phyloP scores from a whole-genome alignment of 1,284 basidiomycete genomes.

The Ceratobasidium sp. region DNA sequence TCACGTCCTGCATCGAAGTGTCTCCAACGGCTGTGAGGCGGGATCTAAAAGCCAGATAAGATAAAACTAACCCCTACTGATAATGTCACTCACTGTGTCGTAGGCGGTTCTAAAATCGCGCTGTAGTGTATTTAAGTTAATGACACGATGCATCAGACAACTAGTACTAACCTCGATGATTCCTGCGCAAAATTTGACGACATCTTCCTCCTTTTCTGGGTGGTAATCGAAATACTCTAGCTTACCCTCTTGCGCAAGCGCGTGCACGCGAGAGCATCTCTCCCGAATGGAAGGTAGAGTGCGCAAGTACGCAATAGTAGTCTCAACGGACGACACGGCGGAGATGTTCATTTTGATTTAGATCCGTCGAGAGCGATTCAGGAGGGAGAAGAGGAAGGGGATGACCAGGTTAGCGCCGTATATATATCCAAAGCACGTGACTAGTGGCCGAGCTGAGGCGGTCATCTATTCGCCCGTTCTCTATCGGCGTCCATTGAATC shows the following conservation, averaged over 20 bases:
- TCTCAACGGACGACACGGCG: not conserved
- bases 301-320: slow-evolving; percentile 76
- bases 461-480: slow-evolving; percentile 11
- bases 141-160: not conserved
- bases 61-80: not conserved
- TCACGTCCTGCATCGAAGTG: slow-evolving; percentile 80
- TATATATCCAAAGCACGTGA: slow-evolving; percentile 30
- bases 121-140: slow-evolving; percentile 58
- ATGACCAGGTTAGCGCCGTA: not conserved
- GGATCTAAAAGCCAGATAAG: slow-evolving; percentile 68
- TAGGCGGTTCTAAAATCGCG: slow-evolving; percentile 86
- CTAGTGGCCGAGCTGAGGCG: slow-evolving; percentile 1
- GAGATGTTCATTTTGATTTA: slow-evolving; percentile 25
- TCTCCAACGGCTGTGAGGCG: slow-evolving; percentile 91
- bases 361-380: slow-evolving; percentile 3
- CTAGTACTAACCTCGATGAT: slow-evolving; percentile 75
- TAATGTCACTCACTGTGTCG: slow-evolving; percentile 62
- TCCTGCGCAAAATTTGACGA: slow-evolving; percentile 83
- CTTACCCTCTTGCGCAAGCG: slow-evolving; percentile 77
- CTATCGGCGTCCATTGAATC: slow-evolving; percentile 8
- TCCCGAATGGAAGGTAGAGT: slow-evolving; percentile 91
- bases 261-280: slow-evolving; percentile 82
- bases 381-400: not conserved
- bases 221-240: slow-evolving; percentile 91
- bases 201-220: slow-evolving; percentile 76